Percentiles rank a stretch among this genome's conserved stretches.
These are phyloP conservation scores for Suhomyces sp. DNA, from an alignment of 805 yeast species.

Conservation along the genomic window DNA sequence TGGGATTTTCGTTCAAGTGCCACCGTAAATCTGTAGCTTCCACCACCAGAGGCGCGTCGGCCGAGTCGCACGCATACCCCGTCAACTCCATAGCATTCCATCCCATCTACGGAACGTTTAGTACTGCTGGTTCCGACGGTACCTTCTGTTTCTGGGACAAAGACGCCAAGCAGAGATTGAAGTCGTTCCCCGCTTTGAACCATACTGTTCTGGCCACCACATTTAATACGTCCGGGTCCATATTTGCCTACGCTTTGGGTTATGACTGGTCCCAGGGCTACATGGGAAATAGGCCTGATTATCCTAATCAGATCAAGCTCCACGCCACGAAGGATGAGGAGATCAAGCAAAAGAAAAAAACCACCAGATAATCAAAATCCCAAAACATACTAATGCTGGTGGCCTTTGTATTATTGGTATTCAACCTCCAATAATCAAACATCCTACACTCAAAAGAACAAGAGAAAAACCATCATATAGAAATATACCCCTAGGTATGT, in stretches of 20 bases:
- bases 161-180: slow-evolving; percentile 82
- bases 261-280: slow-evolving; percentile 97
- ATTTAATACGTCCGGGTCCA: slow-evolving; percentile 78
- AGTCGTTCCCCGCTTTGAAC: slow-evolving; percentile 67
- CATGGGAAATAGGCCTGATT: slow-evolving; percentile 69
- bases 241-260: slow-evolving; percentile 87
- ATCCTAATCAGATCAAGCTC: slow-evolving; percentile 71
- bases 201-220: slow-evolving; percentile 71
- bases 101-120: slow-evolving; percentile 86
- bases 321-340: slow-evolving; percentile 88
- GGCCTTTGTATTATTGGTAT: no score
- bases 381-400: no score
- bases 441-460: not conserved
- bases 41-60: slow-evolving; percentile 11
- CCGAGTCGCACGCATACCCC: slow-evolving; percentile 68
- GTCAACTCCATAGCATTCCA: slow-evolving; percentile 82
- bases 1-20: slow-evolving; percentile 89
- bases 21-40: slow-evolving; percentile 67
- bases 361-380: not conserved
- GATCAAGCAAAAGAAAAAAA: slow-evolving; percentile 57
- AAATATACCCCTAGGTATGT: no score
- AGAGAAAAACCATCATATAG: no score
- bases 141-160: slow-evolving; percentile 94
- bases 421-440: no score
- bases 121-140: slow-evolving; percentile 95